Percentiles rank a stretch among this genome's conserved stretches.
phyloP scores from a whole-genome alignment of 1,139 yeast species.

The Casaregolazyma lundiana region DNA sequence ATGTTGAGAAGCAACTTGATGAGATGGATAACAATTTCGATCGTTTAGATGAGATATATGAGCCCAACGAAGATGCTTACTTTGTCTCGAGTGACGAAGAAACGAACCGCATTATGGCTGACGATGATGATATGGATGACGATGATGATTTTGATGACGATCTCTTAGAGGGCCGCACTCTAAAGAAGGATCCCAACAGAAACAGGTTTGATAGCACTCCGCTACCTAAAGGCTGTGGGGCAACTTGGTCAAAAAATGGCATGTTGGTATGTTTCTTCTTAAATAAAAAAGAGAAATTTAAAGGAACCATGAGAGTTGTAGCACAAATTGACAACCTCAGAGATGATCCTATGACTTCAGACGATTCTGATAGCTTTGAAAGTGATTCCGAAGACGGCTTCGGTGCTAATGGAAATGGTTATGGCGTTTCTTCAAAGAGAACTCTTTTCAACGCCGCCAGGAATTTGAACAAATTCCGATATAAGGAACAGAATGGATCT shows the following conservation, averaged over 20 bases:
- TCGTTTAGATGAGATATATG: conserved; percentile 9
- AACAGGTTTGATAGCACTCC: conserved; percentile 71
- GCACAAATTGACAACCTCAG: conserved; percentile 8
- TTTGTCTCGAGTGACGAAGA: conserved; percentile 15
- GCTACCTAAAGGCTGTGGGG: conserved; percentile 90
- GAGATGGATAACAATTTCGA: conserved; percentile 12
- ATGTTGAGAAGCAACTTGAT: conserved; percentile 35
- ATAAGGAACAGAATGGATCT: not conserved
- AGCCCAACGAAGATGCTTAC: conserved; percentile 10
- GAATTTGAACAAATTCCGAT: conserved; percentile 6
- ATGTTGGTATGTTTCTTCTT: conserved; percentile 76
- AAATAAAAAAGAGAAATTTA: conserved; percentile 35
- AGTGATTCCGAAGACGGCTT: conserved; percentile 25
- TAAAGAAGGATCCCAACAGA: conserved; percentile 17
- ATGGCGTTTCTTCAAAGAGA: conserved; percentile 2
- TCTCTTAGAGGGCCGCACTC: conserved; percentile 18
- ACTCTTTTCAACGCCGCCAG: conserved; percentile 6
- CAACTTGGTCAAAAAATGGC: conserved; percentile 78
- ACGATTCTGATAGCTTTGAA: conserved; percentile 22
- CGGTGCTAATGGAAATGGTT: conserved; percentile 1
- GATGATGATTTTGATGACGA: conserved; percentile 16
- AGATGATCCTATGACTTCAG: conserved; percentile 5
- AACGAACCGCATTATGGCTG: conserved; percentile 6
- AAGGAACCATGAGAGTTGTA: conserved; percentile 2
- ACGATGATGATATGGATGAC: conserved; percentile 8